Evolutionary conservation across 73 alveolate genomes (phyloP).

Genomic region (Uronychia binucleata): DNA sequence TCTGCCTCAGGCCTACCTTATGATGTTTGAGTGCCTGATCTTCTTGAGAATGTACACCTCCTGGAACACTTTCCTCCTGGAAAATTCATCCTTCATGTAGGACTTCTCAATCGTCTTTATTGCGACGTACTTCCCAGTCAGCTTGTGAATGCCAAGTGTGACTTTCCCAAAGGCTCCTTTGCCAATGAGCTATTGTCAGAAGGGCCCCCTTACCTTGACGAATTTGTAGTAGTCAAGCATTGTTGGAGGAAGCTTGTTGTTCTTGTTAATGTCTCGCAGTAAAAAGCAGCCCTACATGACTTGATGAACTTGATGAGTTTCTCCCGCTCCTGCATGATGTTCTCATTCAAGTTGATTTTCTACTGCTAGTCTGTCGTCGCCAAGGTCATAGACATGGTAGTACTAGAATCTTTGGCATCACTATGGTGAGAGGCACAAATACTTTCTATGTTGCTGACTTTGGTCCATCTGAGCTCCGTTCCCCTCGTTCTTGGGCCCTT

Average conservation of each 20-base stretch:
- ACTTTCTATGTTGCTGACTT: background rate
- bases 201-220: conserved; percentile 76
- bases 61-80: conserved; percentile 79
- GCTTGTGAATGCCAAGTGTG: conserved; percentile 72
- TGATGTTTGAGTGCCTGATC: conserved; percentile 58
- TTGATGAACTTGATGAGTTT: conserved; percentile 58
- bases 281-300: background rate
- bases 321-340: conserved; percentile 55
- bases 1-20: conserved; percentile 2
- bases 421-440: background rate
- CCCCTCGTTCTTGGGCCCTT: background rate
- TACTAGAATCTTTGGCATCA: background rate
- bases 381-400: background rate
- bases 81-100: conserved; percentile 73
- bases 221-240: conserved; percentile 47
- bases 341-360: conserved; percentile 26
- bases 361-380: background rate
- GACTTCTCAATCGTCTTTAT: conserved; percentile 79
- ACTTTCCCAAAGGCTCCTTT: conserved; percentile 91
- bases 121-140: conserved; percentile 85
- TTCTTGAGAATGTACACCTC: conserved; percentile 69
- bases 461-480: background rate
- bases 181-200: conserved; percentile 86
- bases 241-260: conserved; percentile 62
- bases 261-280: conserved; percentile 52